Evolutionary conservation across 2,329 filamentous ascomycete genomes (phyloP).

Genomic region (Botrytis deweyae): DNA sequence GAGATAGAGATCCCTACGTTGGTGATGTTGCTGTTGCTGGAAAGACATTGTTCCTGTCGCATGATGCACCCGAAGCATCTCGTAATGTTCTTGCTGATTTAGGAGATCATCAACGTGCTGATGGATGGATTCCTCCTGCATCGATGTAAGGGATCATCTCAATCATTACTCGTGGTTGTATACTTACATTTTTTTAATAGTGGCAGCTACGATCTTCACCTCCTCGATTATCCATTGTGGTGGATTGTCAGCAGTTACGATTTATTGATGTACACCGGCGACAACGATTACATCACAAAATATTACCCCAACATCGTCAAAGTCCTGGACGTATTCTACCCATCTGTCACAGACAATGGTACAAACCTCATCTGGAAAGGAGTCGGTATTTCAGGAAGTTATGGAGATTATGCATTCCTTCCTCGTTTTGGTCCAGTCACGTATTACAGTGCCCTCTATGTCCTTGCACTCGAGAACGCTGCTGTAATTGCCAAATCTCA

Average conservation of each 20-base stretch:
- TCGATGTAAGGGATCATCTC: conserved; percentile 45
- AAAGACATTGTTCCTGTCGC: conserved; percentile 50
- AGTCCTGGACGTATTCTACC: conserved; percentile 49
- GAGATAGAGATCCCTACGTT: conserved; percentile 54
- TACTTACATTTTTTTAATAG: conserved; percentile 30
- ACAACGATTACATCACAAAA: conserved; percentile 43
- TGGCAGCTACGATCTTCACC: conserved; percentile 47
- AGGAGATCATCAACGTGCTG: conserved; percentile 48
- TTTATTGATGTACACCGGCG: conserved; percentile 51
- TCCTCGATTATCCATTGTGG: conserved; percentile 55
- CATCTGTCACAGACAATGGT: conserved; percentile 42
- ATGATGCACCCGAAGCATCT: conserved; percentile 44
- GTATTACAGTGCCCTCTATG: conserved; percentile 54
- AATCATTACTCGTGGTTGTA: neutral
- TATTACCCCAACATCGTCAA: conserved; percentile 46
- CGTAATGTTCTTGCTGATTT: conserved; percentile 52
- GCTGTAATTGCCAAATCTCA: conserved; percentile 44
- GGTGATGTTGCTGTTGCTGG: conserved; percentile 52
- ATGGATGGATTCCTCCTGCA: conserved; percentile 55
- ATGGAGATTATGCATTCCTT: conserved; percentile 54
- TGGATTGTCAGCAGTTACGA: conserved; percentile 52
- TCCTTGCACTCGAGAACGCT: conserved; percentile 47
- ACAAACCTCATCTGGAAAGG: conserved; percentile 47
- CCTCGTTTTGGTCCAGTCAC: conserved; percentile 48
- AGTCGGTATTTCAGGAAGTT: conserved; percentile 39